Base-by-base conservation (phyloP, 345 rosid genomes). In the Pugionium dolabratum region DNA sequence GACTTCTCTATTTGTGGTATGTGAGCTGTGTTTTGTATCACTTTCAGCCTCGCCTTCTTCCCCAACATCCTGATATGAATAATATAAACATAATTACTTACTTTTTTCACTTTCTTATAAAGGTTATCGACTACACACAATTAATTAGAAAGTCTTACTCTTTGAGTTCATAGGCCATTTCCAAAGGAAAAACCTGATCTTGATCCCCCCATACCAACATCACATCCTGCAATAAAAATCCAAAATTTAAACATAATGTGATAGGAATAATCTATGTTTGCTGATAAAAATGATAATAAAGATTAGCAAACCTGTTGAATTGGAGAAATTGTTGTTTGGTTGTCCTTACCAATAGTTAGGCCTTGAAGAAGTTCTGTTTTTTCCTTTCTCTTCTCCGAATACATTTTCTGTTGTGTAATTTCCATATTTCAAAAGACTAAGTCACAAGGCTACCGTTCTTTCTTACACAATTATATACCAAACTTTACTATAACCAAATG, bases 171-270 rank as follows among this genome's bases (percentile, higher is more conserved):
- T 69, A 26, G 4, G 95, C 95, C 95, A 93, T 84, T 69, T 60
- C 80, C 80, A 89, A 42, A 0, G 97, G 97, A 58, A 93, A 93
- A 54, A 93, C 78, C 57, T 79, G 80, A 78, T 89, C 97, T 10
- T 77, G 64, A 9, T 85, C 87, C 62, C 98, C 98, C 98, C 96
- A 92, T 4, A 92, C 66, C 33, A 93, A 18, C 78, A 89, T 43
- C 2, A 86, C 87, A 32, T 89, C 87, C 98, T 93, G 61, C 58
- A 56, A 4, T 7, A 44, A 36, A 36, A 36, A 5, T 36, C 4
- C 40, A 36, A 3, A 36, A 4, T 36, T 36, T 36, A 36, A 36
- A 18, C 18, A 18, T 18, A 18, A 18, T 18, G 18, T 18, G 18
- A 18, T 18, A 18, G 18, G 18, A 18, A 18, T 18, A 18, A 18